Evolutionary conservation across 306 rosid genomes (phyloP).

Genomic region (Canavalia gladiata): DNA sequence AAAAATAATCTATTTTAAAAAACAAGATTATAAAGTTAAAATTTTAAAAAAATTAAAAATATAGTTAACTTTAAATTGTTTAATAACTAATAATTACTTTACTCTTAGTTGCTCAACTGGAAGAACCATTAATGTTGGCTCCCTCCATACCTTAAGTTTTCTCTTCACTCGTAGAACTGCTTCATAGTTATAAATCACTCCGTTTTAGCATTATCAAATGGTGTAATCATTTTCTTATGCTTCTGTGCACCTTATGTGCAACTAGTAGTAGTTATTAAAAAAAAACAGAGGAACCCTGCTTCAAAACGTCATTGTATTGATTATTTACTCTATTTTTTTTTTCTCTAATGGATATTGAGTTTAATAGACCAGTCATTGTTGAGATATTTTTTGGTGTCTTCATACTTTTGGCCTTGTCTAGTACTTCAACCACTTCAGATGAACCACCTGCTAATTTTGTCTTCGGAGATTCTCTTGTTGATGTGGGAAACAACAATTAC

Average conservation of each 20-base stretch:
- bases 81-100: too few relatives aligned
- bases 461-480: conserved; percentile 79
- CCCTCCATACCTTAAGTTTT: neutral
- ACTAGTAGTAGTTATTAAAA: neutral
- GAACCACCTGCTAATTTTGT: conserved; percentile 64
- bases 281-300: conserved; percentile 9
- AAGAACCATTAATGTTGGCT: conserved; percentile 43
- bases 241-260: conserved; percentile 34
- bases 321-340: neutral
- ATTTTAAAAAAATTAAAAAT: neutral
- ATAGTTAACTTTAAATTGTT: too few relatives aligned
- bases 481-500: conserved; percentile 77
- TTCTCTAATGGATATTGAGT: conserved; percentile 50
- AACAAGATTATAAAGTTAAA: neutral
- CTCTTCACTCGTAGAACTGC: neutral
- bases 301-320: neutral
- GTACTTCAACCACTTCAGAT: conserved; percentile 46
- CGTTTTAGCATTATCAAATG: neutral
- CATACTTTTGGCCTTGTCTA: conserved; percentile 34
- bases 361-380: conserved; percentile 29
- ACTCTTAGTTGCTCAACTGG: neutral
- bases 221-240: neutral
- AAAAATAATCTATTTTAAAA: too few relatives aligned
- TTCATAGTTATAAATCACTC: conserved; percentile 10
- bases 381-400: conserved; percentile 28